These are phyloP conservation scores for Thelonectria discophora DNA, from an alignment of 2,329 filamentous ascomycete species.

Conservation along the genomic window DNA sequence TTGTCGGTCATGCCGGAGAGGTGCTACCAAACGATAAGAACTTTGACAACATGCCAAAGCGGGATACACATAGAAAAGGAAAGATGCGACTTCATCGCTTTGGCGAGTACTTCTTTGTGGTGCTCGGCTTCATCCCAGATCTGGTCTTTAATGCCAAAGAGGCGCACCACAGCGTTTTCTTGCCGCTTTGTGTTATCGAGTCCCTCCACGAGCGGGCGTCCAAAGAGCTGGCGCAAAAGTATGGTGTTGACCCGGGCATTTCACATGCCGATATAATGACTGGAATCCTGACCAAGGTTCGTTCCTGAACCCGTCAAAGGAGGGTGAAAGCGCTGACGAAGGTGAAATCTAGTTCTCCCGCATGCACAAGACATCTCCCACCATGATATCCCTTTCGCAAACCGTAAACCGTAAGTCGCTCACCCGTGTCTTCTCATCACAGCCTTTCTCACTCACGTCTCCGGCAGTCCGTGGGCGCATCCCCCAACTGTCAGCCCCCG, in stretches of 20 bases:
- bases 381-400: not conserved
- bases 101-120: not conserved
- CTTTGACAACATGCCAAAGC: not conserved
- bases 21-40: not conserved
- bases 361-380: not conserved
- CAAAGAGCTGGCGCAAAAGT: not conserved
- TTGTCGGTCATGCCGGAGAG: constrained; percentile 1
- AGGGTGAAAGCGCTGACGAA: not conserved
- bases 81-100: constrained; percentile 7
- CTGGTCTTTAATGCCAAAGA: not conserved
- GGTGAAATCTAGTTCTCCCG: not conserved
- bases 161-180: not conserved
- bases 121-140: constrained; percentile 6
- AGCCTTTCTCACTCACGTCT: not conserved
- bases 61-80: not conserved
- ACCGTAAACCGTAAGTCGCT: not conserved
- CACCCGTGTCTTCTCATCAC: not conserved
- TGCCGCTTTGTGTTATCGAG: not conserved
- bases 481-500: not conserved
- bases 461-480: constrained; percentile 15
- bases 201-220: not conserved
- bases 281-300: not conserved
- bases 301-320: not conserved
- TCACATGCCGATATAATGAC: constrained; percentile 14
- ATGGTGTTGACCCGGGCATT: not conserved